Percentiles rank a stretch among this genome's conserved stretches.
These are phyloP conservation scores for Discostella stelligera DNA, from an alignment of 352 stramenopile genomes.

Conservation along the genomic window DNA sequence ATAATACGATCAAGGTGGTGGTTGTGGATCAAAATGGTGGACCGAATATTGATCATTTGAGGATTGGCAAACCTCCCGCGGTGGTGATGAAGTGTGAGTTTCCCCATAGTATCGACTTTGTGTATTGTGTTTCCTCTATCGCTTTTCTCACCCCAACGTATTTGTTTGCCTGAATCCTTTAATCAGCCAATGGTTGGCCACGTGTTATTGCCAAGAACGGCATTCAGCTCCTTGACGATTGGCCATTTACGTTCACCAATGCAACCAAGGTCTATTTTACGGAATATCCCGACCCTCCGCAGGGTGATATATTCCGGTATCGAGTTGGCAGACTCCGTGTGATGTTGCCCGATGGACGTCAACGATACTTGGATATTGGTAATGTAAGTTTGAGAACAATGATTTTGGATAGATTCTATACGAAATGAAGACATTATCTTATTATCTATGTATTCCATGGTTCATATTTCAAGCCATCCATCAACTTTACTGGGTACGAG, in stretches of 20 bases:
- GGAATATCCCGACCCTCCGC: conserved; percentile 24
- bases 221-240: conserved; percentile 37
- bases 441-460: background rate
- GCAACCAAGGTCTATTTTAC: conserved; percentile 6
- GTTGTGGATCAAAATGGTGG: conserved; percentile 37
- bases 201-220: conserved; percentile 42
- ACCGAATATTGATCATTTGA: conserved; percentile 62
- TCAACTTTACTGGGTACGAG: conserved; percentile 55
- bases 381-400: conserved; percentile 29
- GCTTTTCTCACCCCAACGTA: background rate
- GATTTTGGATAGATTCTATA: background rate
- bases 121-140: background rate
- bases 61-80: conserved; percentile 44
- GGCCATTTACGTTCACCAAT: conserved; percentile 17
- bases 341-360: conserved; percentile 12
- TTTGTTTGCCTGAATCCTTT: too few species aligned
- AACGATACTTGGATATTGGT: conserved; percentile 36
- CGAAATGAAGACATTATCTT: background rate
- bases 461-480: conserved; percentile 16
- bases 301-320: conserved; percentile 36
- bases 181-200: conserved; percentile 24
- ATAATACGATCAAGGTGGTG: conserved; percentile 52
- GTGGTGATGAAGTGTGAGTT: conserved; percentile 36
- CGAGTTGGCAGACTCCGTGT: conserved; percentile 26
- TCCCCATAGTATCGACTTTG: background rate